A percentile compares a stretch with the other conserved stretches of the same genome.
Evolutionary conservation across 2,329 filamentous ascomycete species (phyloP).

Genomic region (Fusarium camptoceras): DNA sequence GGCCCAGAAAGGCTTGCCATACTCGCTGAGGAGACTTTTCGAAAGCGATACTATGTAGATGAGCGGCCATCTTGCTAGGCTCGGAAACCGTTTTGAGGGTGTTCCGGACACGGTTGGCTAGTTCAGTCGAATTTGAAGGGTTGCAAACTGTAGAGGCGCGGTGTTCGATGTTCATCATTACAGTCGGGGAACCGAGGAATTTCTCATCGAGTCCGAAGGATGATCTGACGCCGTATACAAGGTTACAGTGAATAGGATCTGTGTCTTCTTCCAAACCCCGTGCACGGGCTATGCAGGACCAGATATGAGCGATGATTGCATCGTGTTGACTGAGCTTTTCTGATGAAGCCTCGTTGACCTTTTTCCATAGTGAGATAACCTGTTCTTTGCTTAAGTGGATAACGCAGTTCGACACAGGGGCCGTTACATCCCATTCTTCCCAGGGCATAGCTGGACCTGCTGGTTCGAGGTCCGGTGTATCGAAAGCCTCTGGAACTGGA

Average conservation of each 20-base stretch:
- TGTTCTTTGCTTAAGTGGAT: slow-evolving; percentile 38
- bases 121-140: not conserved
- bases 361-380: slow-evolving; percentile 18
- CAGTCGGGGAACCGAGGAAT: slow-evolving; percentile 41
- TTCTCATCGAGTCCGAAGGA: slow-evolving; percentile 16
- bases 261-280: slow-evolving; percentile 13
- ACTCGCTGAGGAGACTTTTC: slow-evolving; percentile 45
- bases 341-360: not conserved
- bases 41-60: slow-evolving; percentile 38
- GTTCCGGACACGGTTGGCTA: slow-evolving; percentile 26
- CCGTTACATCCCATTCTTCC: slow-evolving; percentile 39
- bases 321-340: slow-evolving; percentile 41
- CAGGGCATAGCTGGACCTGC: slow-evolving; percentile 40
- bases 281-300: slow-evolving; percentile 45
- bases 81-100: slow-evolving; percentile 23
- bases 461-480: not conserved
- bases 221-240: slow-evolving; percentile 36
- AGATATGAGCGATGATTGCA: slow-evolving; percentile 42
- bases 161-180: slow-evolving; percentile 43
- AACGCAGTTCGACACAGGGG: slow-evolving; percentile 40
- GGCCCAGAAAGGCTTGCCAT: slow-evolving; percentile 46
- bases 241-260: slow-evolving; percentile 36
- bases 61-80: slow-evolving; percentile 12
- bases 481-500: slow-evolving; percentile 10
- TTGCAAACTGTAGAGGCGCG: slow-evolving; percentile 7